Percentiles rank a stretch among this genome's conserved stretches.
phyloP scores from a whole-genome alignment of 2,329 filamentous ascomycete species.

The Aspergillus sp. region DNA sequence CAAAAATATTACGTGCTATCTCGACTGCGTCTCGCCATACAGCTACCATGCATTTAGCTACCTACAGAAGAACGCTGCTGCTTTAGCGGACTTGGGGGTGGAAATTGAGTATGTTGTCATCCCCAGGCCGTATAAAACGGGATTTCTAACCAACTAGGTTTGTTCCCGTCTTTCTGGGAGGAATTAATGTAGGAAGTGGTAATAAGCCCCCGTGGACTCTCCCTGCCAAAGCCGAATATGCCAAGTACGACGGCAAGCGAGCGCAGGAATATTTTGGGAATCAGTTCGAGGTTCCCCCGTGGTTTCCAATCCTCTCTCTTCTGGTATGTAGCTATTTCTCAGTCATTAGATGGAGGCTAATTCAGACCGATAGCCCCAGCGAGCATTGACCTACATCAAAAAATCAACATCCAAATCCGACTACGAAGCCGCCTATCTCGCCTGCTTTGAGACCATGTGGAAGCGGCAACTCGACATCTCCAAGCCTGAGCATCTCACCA shows the following conservation, averaged over 20 bases:
- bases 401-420: slow-evolving; percentile 42
- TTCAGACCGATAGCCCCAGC: slow-evolving; percentile 47
- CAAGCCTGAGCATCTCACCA: slow-evolving; percentile 48
- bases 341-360: slow-evolving; percentile 7
- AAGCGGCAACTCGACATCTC: slow-evolving; percentile 53
- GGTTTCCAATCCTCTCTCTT: slow-evolving; percentile 51
- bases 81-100: slow-evolving; percentile 53
- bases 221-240: slow-evolving; percentile 59
- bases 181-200: slow-evolving; percentile 57
- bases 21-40: slow-evolving; percentile 61
- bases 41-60: slow-evolving; percentile 51
- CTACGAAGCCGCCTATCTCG: slow-evolving; percentile 50
- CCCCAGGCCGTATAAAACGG: background rate
- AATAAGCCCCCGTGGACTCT: slow-evolving; percentile 71
- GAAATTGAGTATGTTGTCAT: slow-evolving; percentile 55
- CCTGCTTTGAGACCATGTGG: slow-evolving; percentile 59
- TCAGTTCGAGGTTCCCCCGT: slow-evolving; percentile 38
- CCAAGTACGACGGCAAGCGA: slow-evolving; percentile 43
- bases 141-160: slow-evolving; percentile 42
- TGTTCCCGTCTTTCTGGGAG: slow-evolving; percentile 65
- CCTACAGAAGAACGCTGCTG: slow-evolving; percentile 49
- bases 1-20: slow-evolving; percentile 57
- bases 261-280: slow-evolving; percentile 47
- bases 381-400: slow-evolving; percentile 62
- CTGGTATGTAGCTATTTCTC: slow-evolving; percentile 37